Evolutionary conservation across 2,329 filamentous ascomycete species (phyloP).

Genomic region (Hymenotorrendiella dingleyae): DNA sequence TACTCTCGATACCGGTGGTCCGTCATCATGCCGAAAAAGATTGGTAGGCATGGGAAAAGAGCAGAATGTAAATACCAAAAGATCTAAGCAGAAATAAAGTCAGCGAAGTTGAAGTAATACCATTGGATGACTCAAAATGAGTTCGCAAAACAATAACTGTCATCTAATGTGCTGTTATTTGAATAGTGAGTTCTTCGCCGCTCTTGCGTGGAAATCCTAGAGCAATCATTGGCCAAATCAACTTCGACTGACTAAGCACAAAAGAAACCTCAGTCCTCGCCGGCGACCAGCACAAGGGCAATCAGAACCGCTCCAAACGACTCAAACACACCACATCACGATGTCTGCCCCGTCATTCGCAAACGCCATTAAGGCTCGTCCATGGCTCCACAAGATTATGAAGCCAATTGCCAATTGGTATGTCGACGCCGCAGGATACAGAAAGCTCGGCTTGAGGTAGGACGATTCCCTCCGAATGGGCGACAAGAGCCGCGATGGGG

Average conservation of each 20-base stretch:
- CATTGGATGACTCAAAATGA: background rate
- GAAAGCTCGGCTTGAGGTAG: slow-evolving; percentile 86
- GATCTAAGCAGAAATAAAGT: too few species aligned
- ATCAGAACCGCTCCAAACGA: slow-evolving; percentile 6
- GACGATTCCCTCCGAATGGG: slow-evolving; percentile 15
- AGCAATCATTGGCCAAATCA: background rate
- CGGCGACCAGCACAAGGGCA: background rate
- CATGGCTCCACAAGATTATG: slow-evolving; percentile 76
- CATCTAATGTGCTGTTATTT: background rate
- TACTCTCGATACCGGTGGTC: too few species aligned
- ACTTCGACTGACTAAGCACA: background rate
- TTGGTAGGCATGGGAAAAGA: too few species aligned
- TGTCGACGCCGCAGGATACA: slow-evolving; percentile 81
- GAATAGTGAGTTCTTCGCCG: background rate
- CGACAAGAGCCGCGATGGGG: background rate
- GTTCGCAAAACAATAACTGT: background rate
- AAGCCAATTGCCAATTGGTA: slow-evolving; percentile 86
- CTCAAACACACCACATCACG: slow-evolving; percentile 16
- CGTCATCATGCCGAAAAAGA: too few species aligned
- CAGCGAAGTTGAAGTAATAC: too few species aligned
- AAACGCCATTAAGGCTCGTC: slow-evolving; percentile 73
- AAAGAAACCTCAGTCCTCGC: slow-evolving; percentile 1
- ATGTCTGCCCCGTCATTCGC: slow-evolving; percentile 50
- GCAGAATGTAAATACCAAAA: too few species aligned
- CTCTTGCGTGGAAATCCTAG: background rate